These are phyloP conservation scores for Penicillium dipodomyicola DNA, from an alignment of 495 filamentous ascomycete genomes.

Conservation along the genomic window DNA sequence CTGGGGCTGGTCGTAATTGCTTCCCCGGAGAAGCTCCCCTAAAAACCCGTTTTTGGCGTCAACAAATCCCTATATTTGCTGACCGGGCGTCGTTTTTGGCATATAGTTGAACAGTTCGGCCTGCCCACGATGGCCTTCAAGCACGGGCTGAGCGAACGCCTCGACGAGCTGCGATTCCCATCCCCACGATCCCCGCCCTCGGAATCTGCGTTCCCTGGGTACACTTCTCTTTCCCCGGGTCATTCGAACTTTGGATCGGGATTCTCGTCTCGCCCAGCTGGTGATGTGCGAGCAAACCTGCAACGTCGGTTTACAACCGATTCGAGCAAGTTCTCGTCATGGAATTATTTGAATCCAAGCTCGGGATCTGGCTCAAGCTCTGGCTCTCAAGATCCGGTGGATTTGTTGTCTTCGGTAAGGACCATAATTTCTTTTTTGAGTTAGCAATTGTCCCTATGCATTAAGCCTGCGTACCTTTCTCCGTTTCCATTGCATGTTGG, in stretches of 20 bases:
- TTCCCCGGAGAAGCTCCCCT: slow-evolving; percentile 8
- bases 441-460: slow-evolving; percentile 2
- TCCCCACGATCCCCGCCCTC: slow-evolving; percentile 68
- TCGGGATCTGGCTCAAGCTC: slow-evolving; percentile 1
- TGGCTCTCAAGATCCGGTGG: slow-evolving; percentile 55
- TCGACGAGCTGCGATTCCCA: slow-evolving; percentile 77
- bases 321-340: slow-evolving; percentile 72
- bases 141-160: slow-evolving; percentile 60
- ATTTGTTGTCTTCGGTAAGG: slow-evolving; percentile 57
- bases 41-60: slow-evolving; percentile 11
- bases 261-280: slow-evolving; percentile 48
- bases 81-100: slow-evolving; percentile 24
- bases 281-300: slow-evolving; percentile 67
- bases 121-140: slow-evolving; percentile 61
- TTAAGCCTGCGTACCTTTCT: not conserved
- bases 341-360: slow-evolving; percentile 65
- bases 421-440: slow-evolving; percentile 15
- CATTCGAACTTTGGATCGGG: slow-evolving; percentile 56
- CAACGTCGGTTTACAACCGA: slow-evolving; percentile 94
- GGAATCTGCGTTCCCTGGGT: slow-evolving; percentile 66
- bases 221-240: slow-evolving; percentile 67
- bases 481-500: not conserved
- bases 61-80: slow-evolving; percentile 19
- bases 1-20: slow-evolving; percentile 14
- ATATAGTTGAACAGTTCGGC: slow-evolving; percentile 35